Percentiles rank a stretch among this genome's conserved stretches.
These are phyloP conservation scores for Trametes versicolor DNA, from an alignment of 1,284 basidiomycete species.

Conservation along the genomic window DNA sequence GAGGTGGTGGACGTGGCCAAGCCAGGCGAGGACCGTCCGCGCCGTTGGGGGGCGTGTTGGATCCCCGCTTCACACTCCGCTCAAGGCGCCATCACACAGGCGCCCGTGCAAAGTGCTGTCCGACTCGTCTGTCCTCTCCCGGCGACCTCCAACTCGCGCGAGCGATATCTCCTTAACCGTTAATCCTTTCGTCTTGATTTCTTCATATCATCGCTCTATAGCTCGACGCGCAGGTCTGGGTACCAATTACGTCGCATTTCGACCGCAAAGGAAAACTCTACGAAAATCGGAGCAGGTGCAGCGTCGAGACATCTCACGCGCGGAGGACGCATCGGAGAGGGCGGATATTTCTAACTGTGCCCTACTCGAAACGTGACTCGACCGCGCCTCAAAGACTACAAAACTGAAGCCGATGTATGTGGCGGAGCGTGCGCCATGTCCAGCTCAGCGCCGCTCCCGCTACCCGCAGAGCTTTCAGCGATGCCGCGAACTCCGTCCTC, in stretches of 20 bases:
- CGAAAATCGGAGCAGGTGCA: no score
- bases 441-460: constrained; percentile 2
- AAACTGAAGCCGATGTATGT: constrained; percentile 36
- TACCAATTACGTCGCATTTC: no score
- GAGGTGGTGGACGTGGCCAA: constrained; percentile 25
- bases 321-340: no score
- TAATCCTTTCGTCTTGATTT: no score
- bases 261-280: no score
- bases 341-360: no score
- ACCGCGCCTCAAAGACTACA: background rate
- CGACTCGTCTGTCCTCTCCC: no score
- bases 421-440: constrained; percentile 25
- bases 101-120: constrained; percentile 13
- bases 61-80: constrained; percentile 17
- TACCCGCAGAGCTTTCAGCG: background rate
- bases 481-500: constrained; percentile 15
- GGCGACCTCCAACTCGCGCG: no score
- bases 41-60: constrained; percentile 19
- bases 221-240: no score
- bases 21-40: background rate
- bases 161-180: background rate
- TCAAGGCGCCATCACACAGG: background rate
- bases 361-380: background rate
- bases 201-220: no score
- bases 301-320: no score